phyloP scores from a whole-genome alignment of 139 green algal species.

The Chlorella sp. region DNA sequence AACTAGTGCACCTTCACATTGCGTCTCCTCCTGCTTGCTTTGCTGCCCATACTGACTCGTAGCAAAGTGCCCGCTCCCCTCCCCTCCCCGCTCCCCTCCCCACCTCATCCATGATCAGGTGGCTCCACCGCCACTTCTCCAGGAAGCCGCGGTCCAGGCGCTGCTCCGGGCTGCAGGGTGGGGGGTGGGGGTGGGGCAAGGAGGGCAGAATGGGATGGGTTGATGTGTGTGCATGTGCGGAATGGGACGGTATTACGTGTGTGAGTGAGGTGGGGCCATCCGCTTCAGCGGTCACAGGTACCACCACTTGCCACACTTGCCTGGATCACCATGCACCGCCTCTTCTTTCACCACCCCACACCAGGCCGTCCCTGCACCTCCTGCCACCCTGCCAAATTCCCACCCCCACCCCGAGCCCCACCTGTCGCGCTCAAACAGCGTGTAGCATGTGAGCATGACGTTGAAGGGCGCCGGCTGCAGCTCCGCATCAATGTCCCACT shows the following conservation, averaged over 20 bases:
- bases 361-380: neutral
- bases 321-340: neutral
- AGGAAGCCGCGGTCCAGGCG: conserved; percentile 47
- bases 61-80: too few relatives aligned
- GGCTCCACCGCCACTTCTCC: conserved; percentile 72
- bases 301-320: neutral
- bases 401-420: neutral
- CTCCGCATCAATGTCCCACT: conserved; percentile 39
- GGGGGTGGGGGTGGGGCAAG: neutral
- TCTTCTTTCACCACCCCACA: neutral
- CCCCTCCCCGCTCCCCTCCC: too few relatives aligned
- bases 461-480: conserved; percentile 73
- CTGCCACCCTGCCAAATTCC: neutral
- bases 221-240: neutral
- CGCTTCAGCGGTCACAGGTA: too few relatives aligned
- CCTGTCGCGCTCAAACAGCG: conserved; percentile 89
- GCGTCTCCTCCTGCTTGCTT: too few relatives aligned
- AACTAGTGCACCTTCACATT: too few relatives aligned
- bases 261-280: neutral
- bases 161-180: conserved; percentile 39
- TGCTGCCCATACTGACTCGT: too few relatives aligned
- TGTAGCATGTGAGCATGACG: conserved; percentile 92
- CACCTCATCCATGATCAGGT: conserved; percentile 80
- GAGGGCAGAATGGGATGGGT: neutral
- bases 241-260: too few relatives aligned